Percentiles rank a stretch among this genome's conserved stretches.
Evolutionary conservation across 2,329 filamentous ascomycete species (phyloP).

Genomic region (Ophiostoma montium): DNA sequence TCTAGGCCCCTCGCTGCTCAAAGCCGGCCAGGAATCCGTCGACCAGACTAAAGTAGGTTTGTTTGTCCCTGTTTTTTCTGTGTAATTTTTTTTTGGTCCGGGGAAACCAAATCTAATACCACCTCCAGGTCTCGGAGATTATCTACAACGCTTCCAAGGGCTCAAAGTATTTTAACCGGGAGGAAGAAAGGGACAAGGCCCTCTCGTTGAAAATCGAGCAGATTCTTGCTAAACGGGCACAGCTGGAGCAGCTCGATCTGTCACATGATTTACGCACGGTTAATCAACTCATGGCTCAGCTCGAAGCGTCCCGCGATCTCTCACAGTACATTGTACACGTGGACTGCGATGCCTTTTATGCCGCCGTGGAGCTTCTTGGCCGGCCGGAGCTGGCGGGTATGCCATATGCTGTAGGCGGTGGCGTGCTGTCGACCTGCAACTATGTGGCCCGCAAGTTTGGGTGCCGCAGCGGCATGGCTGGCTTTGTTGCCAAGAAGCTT

Average conservation of each 20-base stretch:
- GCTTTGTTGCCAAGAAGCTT: slow-evolving; percentile 87
- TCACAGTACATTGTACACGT: slow-evolving; percentile 79
- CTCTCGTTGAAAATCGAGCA: slow-evolving; percentile 76
- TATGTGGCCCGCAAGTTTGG: slow-evolving; percentile 84
- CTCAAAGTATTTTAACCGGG: slow-evolving; percentile 89
- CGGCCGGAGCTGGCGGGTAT: slow-evolving; percentile 72
- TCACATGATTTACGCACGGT: slow-evolving; percentile 58
- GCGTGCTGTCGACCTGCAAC: slow-evolving; percentile 58
- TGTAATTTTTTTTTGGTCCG: not conserved
- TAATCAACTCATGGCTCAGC: slow-evolving; percentile 65
- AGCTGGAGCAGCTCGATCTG: slow-evolving; percentile 64
- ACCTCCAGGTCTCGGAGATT: slow-evolving; percentile 68
- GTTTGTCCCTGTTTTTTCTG: not conserved
- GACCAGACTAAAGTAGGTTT: slow-evolving; percentile 60
- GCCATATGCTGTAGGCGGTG: slow-evolving; percentile 76
- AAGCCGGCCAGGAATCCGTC: slow-evolving; percentile 85
- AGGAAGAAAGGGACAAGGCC: slow-evolving; percentile 66
- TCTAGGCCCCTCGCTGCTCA: slow-evolving; percentile 80
- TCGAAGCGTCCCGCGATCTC: slow-evolving; percentile 68
- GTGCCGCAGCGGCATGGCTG: slow-evolving; percentile 87
- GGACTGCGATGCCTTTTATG: slow-evolving; percentile 96
- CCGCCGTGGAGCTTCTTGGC: slow-evolving; percentile 77
- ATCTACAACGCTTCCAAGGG: slow-evolving; percentile 96
- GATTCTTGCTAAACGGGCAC: slow-evolving; percentile 60
- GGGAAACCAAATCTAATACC: not conserved